Evolutionary conservation across 345 rosid species (phyloP), one percentile per base, ranked within the genome.

Genomic region (Passiflora organensis): DNA sequence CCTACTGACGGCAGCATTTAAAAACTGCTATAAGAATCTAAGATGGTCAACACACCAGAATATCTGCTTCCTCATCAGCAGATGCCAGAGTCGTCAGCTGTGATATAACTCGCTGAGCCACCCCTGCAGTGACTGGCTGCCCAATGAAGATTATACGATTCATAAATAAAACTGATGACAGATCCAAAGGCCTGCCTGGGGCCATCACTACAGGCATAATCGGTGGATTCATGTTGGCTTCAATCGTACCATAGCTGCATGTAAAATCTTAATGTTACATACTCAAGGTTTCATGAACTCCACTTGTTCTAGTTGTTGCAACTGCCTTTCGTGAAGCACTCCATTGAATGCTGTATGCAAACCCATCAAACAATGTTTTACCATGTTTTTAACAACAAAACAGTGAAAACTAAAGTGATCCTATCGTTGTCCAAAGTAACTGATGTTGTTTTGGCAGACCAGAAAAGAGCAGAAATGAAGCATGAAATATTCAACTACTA

Each of bases 31-130:
- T 9, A 43, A 36, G 13, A 32, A 48, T 44, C 54, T 43, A 22
- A 16, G 44, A 43, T 42, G 43, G 63, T 21, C 15, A 32, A 17
- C 72, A 59, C 56, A 86, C 95, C 96, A 88, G 69, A 69, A 91
- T 88, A 78, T 91, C 95, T 19, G 95, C 78, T 43, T 84, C 59
- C 59, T 93, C 96, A 64, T 93, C 94, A 37, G 88, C 60, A n/a
- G 96, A 56, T 42, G 99, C 89, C 0, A 89, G 82, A 53, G 96
- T 86, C 43, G 88, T 89, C 53, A 89, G 95, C 81, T 93, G 99
- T 32, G 96, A 80, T 75, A 93, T 84, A 64, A 82, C 91, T 52
- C 81, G 76, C 74, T 88, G 95, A 66, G 99, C 95, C 72, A 89
- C 99, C 70, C 70, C 81, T 23, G 95, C 73, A 66, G 80, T 84